phyloP scores from a whole-genome alignment of 1,139 yeast genomes.

The Saccharomyces hybrid region DNA sequence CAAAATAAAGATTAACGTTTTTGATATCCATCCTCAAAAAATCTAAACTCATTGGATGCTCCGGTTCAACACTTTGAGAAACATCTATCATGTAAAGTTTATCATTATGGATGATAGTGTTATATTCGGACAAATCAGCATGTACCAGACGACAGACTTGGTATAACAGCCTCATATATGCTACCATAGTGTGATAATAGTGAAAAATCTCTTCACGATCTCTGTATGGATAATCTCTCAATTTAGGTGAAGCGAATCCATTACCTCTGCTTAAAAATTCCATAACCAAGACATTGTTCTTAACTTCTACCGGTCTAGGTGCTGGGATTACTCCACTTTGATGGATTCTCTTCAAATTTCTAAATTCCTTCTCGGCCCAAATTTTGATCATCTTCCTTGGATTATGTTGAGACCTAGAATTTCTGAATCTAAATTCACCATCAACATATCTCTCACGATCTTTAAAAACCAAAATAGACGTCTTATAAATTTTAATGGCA shows the following conservation, averaged over 20 bases:
- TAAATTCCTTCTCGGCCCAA: conserved; percentile 97
- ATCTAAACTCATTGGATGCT: conserved; percentile 93
- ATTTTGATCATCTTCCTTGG: conserved; percentile 96
- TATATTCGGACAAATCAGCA: conserved; percentile 95
- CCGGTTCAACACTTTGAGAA: conserved; percentile 95
- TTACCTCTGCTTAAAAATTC: conserved; percentile 75
- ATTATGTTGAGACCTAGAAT: conserved; percentile 76
- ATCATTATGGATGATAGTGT: conserved; percentile 77
- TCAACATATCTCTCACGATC: conserved; percentile 94
- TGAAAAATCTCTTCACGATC: conserved; percentile 57
- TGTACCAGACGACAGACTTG: conserved; percentile 87
- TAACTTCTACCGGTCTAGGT: conserved; percentile 84
- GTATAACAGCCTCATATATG: conserved; percentile 80
- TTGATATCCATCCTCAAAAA: conserved; percentile 96
- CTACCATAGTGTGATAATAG: conserved; percentile 70
- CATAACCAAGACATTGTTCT: conserved; percentile 91
- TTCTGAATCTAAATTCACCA: conserved; percentile 90
- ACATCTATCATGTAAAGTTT: conserved; percentile 88
- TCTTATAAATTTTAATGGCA: conserved; percentile 92
- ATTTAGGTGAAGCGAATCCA: conserved; percentile 64
- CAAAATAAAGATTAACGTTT: conserved; percentile 84
- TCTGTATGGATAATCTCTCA: conserved; percentile 69
- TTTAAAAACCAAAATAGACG: conserved; percentile 90
- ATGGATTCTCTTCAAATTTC: conserved; percentile 79
- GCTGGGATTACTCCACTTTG: conserved; percentile 70